A percentile compares a stretch with the other conserved stretches of the same genome.
Conservation (phyloP, 345 rosid species). For the Luvunga scandens region DNA sequence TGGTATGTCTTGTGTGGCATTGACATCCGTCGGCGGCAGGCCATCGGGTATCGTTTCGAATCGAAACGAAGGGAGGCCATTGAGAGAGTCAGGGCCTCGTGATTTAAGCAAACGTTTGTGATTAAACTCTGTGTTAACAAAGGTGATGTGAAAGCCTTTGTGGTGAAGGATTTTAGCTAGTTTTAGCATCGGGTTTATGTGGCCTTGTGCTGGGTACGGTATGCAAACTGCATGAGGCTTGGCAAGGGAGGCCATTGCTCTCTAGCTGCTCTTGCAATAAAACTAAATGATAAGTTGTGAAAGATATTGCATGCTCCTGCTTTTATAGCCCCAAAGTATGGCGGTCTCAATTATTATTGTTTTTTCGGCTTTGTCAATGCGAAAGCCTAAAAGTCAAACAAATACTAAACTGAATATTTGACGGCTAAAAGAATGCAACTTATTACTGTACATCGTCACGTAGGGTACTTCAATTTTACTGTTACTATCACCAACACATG, state of each 20-base stretch:
- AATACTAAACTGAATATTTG: too few species aligned
- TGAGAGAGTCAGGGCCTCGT: conserved; percentile 27
- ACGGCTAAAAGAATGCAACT: too few species aligned
- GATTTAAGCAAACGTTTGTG: conserved; percentile 40
- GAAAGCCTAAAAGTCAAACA: too few species aligned
- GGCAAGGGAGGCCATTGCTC: conserved; percentile 14
- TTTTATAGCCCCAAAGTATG: neutral
- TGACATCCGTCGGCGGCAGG: conserved; percentile 30
- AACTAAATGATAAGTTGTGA: neutral
- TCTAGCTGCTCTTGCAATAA: neutral
- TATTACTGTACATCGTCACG: too few species aligned
- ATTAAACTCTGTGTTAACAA: conserved; percentile 50
- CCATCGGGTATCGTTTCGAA: conserved; percentile 47
- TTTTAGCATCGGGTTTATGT: conserved; percentile 48
- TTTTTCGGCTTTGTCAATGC: too few species aligned
- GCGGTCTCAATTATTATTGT: too few species aligned
- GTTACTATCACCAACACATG: too few species aligned
- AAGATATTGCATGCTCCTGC: neutral
- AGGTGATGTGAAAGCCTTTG: conserved; percentile 47
- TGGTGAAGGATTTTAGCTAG: conserved; percentile 50
- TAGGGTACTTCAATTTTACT: too few species aligned
- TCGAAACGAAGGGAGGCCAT: conserved; percentile 39
- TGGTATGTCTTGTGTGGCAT: conserved; percentile 43
- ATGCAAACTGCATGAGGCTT: conserved; percentile 52
- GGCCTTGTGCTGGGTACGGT: conserved; percentile 57